Evolutionary conservation across 2,329 filamentous ascomycete species (phyloP).

Genomic region (Colletotrichum agaves): DNA sequence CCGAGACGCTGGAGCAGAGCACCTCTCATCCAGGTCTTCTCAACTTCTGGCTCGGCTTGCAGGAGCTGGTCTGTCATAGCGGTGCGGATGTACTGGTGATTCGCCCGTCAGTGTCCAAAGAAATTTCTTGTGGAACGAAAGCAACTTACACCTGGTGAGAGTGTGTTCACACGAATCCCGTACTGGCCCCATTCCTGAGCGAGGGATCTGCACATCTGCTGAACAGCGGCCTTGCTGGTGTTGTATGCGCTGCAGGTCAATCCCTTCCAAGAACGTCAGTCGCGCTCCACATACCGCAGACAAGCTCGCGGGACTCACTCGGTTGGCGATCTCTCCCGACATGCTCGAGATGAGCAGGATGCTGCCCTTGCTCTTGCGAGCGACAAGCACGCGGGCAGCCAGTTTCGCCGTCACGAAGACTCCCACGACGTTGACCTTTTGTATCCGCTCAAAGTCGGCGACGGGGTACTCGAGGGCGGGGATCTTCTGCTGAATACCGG

Average conservation of each 20-base stretch:
- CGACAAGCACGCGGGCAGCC: slow-evolving; percentile 67
- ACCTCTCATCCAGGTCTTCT: slow-evolving; percentile 63
- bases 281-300: background rate
- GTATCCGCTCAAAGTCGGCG: slow-evolving; percentile 73
- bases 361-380: slow-evolving; percentile 54
- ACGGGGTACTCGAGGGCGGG: slow-evolving; percentile 58
- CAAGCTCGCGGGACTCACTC: slow-evolving; percentile 50
- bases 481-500: slow-evolving; percentile 60
- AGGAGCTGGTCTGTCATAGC: slow-evolving; percentile 59
- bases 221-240: slow-evolving; percentile 69
- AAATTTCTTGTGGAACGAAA: background rate
- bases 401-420: slow-evolving; percentile 77
- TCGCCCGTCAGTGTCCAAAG: background rate
- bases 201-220: slow-evolving; percentile 68
- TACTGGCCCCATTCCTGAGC: slow-evolving; percentile 71
- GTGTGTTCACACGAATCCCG: slow-evolving; percentile 73
- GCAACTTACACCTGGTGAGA: slow-evolving; percentile 66
- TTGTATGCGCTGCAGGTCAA: slow-evolving; percentile 73
- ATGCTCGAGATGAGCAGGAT: slow-evolving; percentile 63
- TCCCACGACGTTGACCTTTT: slow-evolving; percentile 77
- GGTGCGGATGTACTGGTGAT: slow-evolving; percentile 55
- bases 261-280: slow-evolving; percentile 53
- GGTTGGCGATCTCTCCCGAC: slow-evolving; percentile 60
- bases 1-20: slow-evolving; percentile 65
- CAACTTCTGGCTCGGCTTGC: slow-evolving; percentile 58